phyloP scores from a whole-genome alignment of 768 basidiomycete genomes.

The Tylopilus intermedius region DNA sequence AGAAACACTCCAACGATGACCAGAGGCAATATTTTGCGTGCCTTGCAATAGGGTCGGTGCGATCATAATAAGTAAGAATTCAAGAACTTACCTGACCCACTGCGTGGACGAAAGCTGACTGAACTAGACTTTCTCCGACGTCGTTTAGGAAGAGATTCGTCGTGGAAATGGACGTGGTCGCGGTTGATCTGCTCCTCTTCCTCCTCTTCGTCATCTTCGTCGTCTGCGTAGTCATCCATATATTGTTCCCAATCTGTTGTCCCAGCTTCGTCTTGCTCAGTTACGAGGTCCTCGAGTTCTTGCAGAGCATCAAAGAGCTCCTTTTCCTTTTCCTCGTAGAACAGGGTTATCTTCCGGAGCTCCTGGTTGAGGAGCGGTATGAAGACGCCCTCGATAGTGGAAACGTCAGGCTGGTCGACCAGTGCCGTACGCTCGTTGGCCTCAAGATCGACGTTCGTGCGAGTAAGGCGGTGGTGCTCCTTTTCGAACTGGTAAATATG shows the following conservation, averaged over 20 bases:
- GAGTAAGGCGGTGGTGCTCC: constrained; percentile 49
- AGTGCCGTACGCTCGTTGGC: constrained; percentile 58
- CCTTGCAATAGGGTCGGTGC: constrained; percentile 9
- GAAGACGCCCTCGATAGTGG: constrained; percentile 57
- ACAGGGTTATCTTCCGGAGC: constrained; percentile 69
- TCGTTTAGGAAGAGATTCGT: constrained; percentile 23
- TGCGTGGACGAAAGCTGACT: constrained; percentile 22
- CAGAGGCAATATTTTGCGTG: constrained; percentile 4
- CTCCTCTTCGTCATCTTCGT: constrained; percentile 60
- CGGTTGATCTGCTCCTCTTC: constrained; percentile 26
- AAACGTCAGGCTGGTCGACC: constrained; percentile 35
- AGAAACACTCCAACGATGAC: constrained; percentile 40
- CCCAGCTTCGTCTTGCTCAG: constrained; percentile 57
- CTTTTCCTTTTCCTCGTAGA: constrained; percentile 74
- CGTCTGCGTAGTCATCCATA: constrained; percentile 42
- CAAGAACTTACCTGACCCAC: constrained; percentile 16
- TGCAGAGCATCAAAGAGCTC: constrained; percentile 61
- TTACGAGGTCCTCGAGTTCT: constrained; percentile 53
- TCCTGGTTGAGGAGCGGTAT: constrained; percentile 75
- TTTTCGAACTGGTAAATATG: constrained; percentile 84
- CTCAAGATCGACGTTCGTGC: constrained; percentile 52
- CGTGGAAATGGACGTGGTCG: constrained; percentile 28
- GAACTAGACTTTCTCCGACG: constrained; percentile 36
- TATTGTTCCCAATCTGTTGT: constrained; percentile 48
- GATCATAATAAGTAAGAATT: background rate